Evolutionary conservation across 768 basidiomycete genomes (phyloP), one percentile per base, ranked within the genome.

Genomic region (Leccinum barrowsii): DNA sequence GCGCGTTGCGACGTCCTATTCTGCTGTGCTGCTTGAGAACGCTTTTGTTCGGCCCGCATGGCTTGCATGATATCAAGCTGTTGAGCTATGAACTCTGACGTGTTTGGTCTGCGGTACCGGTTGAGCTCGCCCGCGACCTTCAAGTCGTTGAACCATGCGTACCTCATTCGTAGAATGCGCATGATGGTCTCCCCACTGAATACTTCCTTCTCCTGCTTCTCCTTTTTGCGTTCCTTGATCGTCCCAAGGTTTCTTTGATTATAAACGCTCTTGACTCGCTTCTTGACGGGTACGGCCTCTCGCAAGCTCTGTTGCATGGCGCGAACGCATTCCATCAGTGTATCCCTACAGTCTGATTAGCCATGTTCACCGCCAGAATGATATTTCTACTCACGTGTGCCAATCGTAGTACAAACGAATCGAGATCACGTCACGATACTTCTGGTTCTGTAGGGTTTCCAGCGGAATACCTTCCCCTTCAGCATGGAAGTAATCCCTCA

Each of bases 331-430:
- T 97, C 90, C 89, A 92, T 94, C 30, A 92, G 75, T 11, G 84
- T 85, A 69, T 92, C 90, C 42, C 90, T 92, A 63, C 21, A 54
- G 5, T 21, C 32, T 26, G 40, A 47, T 69, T 50, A 59, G 62
- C 30, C 54, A 13, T 34, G 52, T 54, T 49, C 51, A 10, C 40
- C 5, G 46, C 22, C 28, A 57, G 56, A 37, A 22, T 34, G 5
- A 69, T 44, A 5, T 19, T 44, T 44, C 35, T 5, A 75, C 89
- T 55, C 70, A 92, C 91, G 91, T 92, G 65, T 87, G 82, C 94
- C 92, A 95, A 69, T 99, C 97, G 67, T 99, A 98, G 75, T 97
- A 98, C 53, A 99, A 73, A 32, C 94, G 85, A 59, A 98, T 87
- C 11, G 92, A 92, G 54, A 94, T 71, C 22, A 94, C 82, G 64